Conservation (phyloP, 805 yeast species). For the Candida railenensis region DNA sequence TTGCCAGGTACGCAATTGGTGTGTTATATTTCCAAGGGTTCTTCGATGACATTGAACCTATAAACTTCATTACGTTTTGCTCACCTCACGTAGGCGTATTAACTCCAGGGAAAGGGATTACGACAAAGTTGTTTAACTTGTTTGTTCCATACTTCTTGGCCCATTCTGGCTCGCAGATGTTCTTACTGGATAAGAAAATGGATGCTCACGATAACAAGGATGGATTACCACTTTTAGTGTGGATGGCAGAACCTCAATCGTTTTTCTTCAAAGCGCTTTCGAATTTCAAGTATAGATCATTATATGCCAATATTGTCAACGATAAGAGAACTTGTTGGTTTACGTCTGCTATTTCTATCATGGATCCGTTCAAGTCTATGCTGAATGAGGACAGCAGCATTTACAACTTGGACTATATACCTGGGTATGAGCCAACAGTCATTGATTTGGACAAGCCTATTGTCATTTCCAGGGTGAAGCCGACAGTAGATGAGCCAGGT, state of each 20-base stretch:
- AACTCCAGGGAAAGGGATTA: conserved; percentile 45
- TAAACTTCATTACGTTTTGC: conserved; percentile 51
- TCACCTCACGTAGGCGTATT: conserved; percentile 69
- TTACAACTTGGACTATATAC: conserved; percentile 43
- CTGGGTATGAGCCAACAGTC: conserved; percentile 56
- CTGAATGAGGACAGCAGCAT: conserved; percentile 36
- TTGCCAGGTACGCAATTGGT: conserved; percentile 41
- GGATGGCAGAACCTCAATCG: conserved; percentile 65
- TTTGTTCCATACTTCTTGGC: conserved; percentile 68
- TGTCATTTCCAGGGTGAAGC: conserved; percentile 8
- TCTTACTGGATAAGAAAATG: conserved; percentile 45
- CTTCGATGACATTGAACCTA: conserved; percentile 55
- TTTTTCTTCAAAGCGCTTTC: conserved; percentile 57
- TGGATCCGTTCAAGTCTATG: conserved; percentile 61
- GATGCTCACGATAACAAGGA: conserved; percentile 7
- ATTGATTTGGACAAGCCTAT: conserved; percentile 51
- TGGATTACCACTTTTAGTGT: conserved; percentile 53
- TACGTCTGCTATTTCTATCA: conserved; percentile 67
- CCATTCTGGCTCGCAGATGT: conserved; percentile 72
- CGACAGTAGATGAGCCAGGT: conserved; percentile 8
- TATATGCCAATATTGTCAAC: conserved; percentile 76
- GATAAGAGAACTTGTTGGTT: conserved; percentile 84
- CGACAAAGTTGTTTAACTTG: conserved; percentile 57
- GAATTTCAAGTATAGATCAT: conserved; percentile 49
- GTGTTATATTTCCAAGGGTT: conserved; percentile 51